Evolutionary conservation across 192 early-diverging fungal species (phyloP), one percentile per base, ranked within the genome.

Genomic region (Mortierella hygrophila): DNA sequence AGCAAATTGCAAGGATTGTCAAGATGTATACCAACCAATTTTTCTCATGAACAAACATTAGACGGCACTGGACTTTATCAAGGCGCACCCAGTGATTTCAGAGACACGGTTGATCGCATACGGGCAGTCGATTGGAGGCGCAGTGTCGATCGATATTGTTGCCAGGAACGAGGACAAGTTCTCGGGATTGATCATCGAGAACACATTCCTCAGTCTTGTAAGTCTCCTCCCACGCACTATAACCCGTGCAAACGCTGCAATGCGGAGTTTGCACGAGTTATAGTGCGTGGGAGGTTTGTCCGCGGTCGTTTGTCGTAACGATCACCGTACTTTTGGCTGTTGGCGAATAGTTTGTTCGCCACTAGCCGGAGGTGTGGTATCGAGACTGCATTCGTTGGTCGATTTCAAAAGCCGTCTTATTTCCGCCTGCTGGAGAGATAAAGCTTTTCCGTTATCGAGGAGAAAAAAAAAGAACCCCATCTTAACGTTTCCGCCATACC

Each of bases 51-150:
- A n/a, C 23, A 0, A 13, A 41, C n/a, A 69, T 38, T 85, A 96
- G 90, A 93, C 97, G 9, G 93, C 96, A 26, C 88, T 99, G 49
- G 95, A 99, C 75, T 99, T 93, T 89, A 91, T 99, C 55, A 90
- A 90, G 49, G 88, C 91, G 9, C 96, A 99, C 82, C 92, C 93
- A 20, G 88, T 95, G 37, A 88, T 97, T 3, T 89, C 89, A 37
- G 88, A 95, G 76, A 95, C 96, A 2, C 95, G 95, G 77, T 82
- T 99, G 57, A 90, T 99, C 49, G 92, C 96, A 0, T 99, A 96
- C 88, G 99, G 98, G 0, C 99, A 99, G 83, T 97, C 96, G 11
- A 94, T 99, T 76, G 99, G 99, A 54, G 99, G 99, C 18, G 99
- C 99, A 7, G 98, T 98, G 29, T 97, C 97, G 13, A 96, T 98